These are phyloP conservation scores for Penicillium longicatenatum DNA, from an alignment of 495 filamentous ascomycete genomes.

Conservation along the genomic window DNA sequence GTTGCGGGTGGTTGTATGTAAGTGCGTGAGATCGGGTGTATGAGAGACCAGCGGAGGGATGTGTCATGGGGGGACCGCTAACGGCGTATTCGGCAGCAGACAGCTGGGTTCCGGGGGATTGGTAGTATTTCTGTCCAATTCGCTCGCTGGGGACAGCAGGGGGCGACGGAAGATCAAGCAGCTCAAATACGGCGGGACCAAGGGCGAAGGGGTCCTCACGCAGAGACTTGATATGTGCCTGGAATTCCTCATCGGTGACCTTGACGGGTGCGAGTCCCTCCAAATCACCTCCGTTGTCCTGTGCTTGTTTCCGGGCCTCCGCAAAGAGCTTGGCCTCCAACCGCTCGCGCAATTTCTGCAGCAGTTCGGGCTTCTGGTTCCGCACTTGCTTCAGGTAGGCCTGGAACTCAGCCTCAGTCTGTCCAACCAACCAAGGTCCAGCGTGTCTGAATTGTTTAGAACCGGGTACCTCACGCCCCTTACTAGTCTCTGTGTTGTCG, in stretches of 20 bases:
- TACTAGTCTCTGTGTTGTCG: slow-evolving; percentile 50
- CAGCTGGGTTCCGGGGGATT: slow-evolving; percentile 39
- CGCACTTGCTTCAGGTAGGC: slow-evolving; percentile 64
- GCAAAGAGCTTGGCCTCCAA: slow-evolving; percentile 44
- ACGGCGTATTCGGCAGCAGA: slow-evolving; percentile 53
- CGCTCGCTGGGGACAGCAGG: slow-evolving; percentile 40
- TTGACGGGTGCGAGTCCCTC: slow-evolving; percentile 33
- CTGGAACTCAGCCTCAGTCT: slow-evolving; percentile 71
- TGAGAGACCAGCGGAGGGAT: slow-evolving; percentile 87
- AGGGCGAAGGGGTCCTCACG: slow-evolving; percentile 54
- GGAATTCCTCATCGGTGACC: slow-evolving; percentile 63
- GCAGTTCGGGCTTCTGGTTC: slow-evolving; percentile 61
- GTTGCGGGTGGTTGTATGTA: slow-evolving; percentile 77
- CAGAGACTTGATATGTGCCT: slow-evolving; percentile 59
- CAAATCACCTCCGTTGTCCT: slow-evolving; percentile 50
- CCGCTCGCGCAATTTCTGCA: slow-evolving; percentile 55
- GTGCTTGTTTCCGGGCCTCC: slow-evolving; percentile 42
- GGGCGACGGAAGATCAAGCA: slow-evolving; percentile 52
- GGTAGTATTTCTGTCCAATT: slow-evolving; percentile 39
- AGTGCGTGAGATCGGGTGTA: slow-evolving; percentile 74
- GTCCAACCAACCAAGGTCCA: slow-evolving; percentile 81
- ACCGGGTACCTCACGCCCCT: slow-evolving; percentile 29
- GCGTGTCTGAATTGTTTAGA: slow-evolving; percentile 45
- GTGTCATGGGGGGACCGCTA: slow-evolving; percentile 74
- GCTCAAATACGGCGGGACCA: slow-evolving; percentile 44